Percentiles rank a stretch among this genome's conserved stretches.
These are phyloP conservation scores for Solanum rostratum DNA, from an alignment of 257 asterid genomes.

Conservation along the genomic window DNA sequence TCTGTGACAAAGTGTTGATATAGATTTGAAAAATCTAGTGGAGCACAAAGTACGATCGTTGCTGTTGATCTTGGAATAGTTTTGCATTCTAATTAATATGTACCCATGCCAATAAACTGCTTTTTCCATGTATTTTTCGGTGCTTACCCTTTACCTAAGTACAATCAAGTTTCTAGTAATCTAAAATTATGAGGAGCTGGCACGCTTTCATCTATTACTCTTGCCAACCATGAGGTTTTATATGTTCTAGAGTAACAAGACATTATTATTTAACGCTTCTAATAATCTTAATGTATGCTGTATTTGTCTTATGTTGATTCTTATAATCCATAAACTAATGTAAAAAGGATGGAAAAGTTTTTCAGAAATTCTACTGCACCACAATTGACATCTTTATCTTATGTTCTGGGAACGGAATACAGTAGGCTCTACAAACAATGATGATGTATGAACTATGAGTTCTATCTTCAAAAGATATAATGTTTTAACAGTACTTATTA, in stretches of 20 bases:
- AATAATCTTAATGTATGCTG: background rate
- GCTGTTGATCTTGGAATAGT: background rate
- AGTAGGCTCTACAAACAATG: background rate
- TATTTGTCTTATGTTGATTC: background rate
- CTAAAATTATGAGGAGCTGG: background rate
- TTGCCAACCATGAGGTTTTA: background rate
- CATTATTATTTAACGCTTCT: background rate
- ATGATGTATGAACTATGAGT: background rate
- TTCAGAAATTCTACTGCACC: background rate
- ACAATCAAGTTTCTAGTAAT: background rate
- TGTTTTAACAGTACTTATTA: background rate
- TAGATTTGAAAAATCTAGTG: background rate
- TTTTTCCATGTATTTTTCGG: background rate
- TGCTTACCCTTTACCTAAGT: background rate
- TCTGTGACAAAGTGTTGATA: background rate
- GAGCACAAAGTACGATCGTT: background rate
- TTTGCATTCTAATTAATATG: background rate
- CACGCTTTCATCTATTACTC: background rate
- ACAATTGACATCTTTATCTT: background rate
- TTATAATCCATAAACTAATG: background rate
- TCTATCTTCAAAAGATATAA: background rate
- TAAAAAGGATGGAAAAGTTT: background rate
- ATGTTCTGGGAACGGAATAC: background rate
- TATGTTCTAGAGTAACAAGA: background rate
- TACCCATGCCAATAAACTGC: background rate